These are phyloP conservation scores for Saksenaea vasiformis DNA, from an alignment of 371 early-diverging fungal genomes.

Conservation along the genomic window DNA sequence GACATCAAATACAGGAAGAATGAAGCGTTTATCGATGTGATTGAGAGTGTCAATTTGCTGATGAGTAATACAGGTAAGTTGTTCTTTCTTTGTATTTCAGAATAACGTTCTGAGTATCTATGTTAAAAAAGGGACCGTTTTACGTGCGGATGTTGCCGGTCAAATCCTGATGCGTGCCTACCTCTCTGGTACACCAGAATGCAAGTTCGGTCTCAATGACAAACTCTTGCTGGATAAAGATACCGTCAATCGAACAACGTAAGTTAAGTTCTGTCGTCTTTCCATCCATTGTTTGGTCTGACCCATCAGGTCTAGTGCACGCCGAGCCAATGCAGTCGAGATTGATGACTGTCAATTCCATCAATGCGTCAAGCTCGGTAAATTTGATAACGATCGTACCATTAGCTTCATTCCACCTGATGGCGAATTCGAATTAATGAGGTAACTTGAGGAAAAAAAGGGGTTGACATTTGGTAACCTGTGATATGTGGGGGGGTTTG, in stretches of 20 bases:
- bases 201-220: slow-evolving; percentile 93
- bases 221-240: slow-evolving; percentile 78
- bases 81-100: too few relatives aligned
- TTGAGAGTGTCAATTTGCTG: slow-evolving; percentile 92
- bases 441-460: slow-evolving; percentile 34
- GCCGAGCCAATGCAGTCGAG: slow-evolving; percentile 69
- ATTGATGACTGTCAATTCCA: slow-evolving; percentile 93
- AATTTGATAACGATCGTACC: slow-evolving; percentile 82
- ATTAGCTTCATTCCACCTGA: slow-evolving; percentile 93
- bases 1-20: slow-evolving; percentile 93
- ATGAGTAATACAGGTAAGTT: slow-evolving; percentile 71
- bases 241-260: slow-evolving; percentile 43
- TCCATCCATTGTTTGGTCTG: not conserved
- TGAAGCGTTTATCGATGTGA: slow-evolving; percentile 97
- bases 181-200: slow-evolving; percentile 97
- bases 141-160: slow-evolving; percentile 82
- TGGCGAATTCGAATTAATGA: slow-evolving; percentile 97
- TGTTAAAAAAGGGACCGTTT: slow-evolving; percentile 78
- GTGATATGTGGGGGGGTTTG: too few relatives aligned
- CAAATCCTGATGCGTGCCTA: slow-evolving; percentile 94
- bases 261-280: slow-evolving; percentile 15
- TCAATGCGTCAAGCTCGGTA: slow-evolving; percentile 86
- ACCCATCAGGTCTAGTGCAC: slow-evolving; percentile 25
- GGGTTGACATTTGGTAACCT: not conserved
- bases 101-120: too few relatives aligned